phyloP scores from a whole-genome alignment of 495 filamentous ascomycete species.

The Bryoglossum gracile region DNA sequence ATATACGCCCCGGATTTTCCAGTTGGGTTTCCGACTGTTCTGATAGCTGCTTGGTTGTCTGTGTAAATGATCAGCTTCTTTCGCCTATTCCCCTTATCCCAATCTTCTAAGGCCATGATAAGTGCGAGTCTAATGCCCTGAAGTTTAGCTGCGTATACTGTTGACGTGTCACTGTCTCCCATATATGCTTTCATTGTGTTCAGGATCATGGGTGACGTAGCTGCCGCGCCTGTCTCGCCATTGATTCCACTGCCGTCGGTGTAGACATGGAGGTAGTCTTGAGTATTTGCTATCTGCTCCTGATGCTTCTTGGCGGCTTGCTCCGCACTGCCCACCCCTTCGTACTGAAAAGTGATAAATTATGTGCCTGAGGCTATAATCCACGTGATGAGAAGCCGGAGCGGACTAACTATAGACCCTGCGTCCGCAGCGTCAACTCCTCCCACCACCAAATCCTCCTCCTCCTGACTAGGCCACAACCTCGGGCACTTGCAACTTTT shows the following conservation, averaged over 20 bases:
- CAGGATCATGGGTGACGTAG: neutral
- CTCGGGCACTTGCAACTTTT: constrained; percentile 3
- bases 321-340: no score
- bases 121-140: constrained; percentile 16
- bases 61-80: constrained; percentile 9
- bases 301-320: no score
- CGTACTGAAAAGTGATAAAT: no score
- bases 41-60: constrained; percentile 15
- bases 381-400: neutral
- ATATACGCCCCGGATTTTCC: constrained; percentile 12
- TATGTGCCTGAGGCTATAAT: neutral
- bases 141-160: constrained; percentile 13
- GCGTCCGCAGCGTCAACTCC: neutral
- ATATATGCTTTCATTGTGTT: neutral
- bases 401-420: neutral
- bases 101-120: constrained; percentile 11
- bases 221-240: neutral
- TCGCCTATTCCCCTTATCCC: constrained; percentile 13
- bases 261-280: no score
- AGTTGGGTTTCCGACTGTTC: constrained; percentile 7
- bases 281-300: no score
- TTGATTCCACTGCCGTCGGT: neutral
- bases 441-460: constrained; percentile 1
- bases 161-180: constrained; percentile 25
- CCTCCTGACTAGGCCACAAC: constrained; percentile 1